Evolutionary conservation across 345 rosid species (phyloP).

Genomic region (Gossypium herbaceum): DNA sequence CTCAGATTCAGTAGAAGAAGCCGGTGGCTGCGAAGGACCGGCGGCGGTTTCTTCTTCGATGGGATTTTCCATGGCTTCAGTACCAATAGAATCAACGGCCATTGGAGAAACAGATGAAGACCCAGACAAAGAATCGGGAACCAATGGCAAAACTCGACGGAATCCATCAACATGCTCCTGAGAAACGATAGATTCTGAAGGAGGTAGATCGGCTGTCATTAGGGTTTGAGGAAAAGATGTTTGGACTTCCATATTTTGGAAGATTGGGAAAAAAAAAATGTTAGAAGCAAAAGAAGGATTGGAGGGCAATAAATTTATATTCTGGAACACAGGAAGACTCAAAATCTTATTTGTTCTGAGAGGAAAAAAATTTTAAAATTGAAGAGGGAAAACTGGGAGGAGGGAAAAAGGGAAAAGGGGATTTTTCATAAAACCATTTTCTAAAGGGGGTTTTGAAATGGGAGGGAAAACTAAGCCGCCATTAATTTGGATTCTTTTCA

Average conservation of each 20-base stretch:
- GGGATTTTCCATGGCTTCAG: not conserved
- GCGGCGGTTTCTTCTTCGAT: not conserved
- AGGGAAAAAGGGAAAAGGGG: not conserved
- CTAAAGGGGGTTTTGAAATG: slow-evolving; percentile 9
- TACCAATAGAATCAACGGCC: not conserved
- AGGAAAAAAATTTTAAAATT: not conserved
- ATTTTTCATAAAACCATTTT: not conserved
- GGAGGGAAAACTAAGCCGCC: slow-evolving; percentile 32
- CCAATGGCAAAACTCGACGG: not conserved
- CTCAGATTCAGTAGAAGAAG: not conserved
- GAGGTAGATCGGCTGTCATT: not conserved
- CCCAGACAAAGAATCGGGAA: not conserved
- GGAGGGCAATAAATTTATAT: not conserved
- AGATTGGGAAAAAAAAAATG: not conserved
- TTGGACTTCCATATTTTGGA: not conserved
- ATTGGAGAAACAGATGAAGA: not conserved
- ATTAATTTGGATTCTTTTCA: slow-evolving; percentile 3
- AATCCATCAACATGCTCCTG: not conserved
- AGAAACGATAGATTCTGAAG: not conserved
- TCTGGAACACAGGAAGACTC: not conserved
- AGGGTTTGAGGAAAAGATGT: not conserved
- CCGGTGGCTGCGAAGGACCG: not conserved
- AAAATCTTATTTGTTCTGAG: not conserved
- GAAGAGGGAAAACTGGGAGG: not conserved
- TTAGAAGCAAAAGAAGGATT: no score